Base-by-base conservation (phyloP, 2,329 filamentous ascomycete species). In the Colletotrichum abscissum region DNA sequence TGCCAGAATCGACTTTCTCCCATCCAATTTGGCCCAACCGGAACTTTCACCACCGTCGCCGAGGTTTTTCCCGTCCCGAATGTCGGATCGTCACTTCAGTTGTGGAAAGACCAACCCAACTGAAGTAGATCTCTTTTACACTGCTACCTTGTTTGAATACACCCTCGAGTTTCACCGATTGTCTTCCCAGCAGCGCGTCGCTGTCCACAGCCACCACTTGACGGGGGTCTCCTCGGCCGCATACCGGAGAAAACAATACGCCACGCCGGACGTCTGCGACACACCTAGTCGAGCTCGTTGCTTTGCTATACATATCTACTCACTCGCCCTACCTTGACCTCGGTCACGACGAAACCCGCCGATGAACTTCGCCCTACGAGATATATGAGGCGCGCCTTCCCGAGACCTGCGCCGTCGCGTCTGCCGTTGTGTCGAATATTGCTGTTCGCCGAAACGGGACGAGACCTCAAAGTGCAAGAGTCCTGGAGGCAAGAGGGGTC, bases 371-470 rank as follows among this genome's bases (percentile, higher is more conserved):
- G n/a, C 33, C 24, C 2, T 33, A 30, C 28, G n/a, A n/a, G n/a
- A 49, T 19, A 35, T 69, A 11, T 24, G 19, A 69, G n/a, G 30
- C 63, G 57, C 69, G 65, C 52, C 52, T 59, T 33, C 65, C 24
- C 49, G 35, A 62, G 38, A 55, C 63, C 46, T 8, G 24, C 30
- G 46, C 5, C 24, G 16, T 35, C 33, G 38, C 38, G 7, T 33
- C 14, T 56, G 19, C 55, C 22, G 14, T 24, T 60, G 42, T 42
- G 30, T 59, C 8, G 30, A n/a, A 38, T n/a, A 49, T 14, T 19
- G 28, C 14, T 33, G 35, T 24, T 19, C 11, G n/a, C 30, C 24
- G 24, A 55, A 46, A 19, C 30, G 28, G 19, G 46, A 54, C n/a
- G 35, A 5, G n/a, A 30, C 42, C 11, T 22, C 19, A 33, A 28